Conservation (phyloP, 2,329 filamentous ascomycete species). For the Teratosphaeria zuluensis region DNA sequence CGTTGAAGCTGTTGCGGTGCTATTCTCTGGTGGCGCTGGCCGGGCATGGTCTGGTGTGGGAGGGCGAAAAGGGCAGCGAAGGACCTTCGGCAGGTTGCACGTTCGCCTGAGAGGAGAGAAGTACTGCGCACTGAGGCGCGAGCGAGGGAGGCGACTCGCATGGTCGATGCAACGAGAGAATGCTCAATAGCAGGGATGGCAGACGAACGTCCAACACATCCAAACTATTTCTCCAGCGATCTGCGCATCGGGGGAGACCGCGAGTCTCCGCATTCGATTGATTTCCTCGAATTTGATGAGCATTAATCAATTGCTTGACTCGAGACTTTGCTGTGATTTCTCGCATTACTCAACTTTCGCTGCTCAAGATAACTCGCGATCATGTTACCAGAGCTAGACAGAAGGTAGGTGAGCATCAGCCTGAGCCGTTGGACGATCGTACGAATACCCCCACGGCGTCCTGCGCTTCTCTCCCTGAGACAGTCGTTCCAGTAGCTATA, state of each 20-base stretch:
- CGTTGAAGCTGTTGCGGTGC: conserved; percentile 6
- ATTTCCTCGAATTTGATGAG: neutral
- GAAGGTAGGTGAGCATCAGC: too few species aligned
- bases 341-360: neutral
- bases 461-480: too few species aligned
- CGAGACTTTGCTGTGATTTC: neutral
- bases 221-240: neutral
- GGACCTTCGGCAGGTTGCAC: conserved; percentile 9
- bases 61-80: conserved; percentile 15
- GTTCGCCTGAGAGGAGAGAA: conserved; percentile 11
- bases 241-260: neutral
- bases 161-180: conserved; percentile 2
- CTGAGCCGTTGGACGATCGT: too few species aligned
- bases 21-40: conserved; percentile 22
- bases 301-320: neutral
- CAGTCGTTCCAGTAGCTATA: too few species aligned
- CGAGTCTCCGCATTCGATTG: neutral
- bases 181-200: neutral
- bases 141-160: conserved; percentile 17
- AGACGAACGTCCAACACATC: neutral
- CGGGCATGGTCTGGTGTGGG: conserved; percentile 7
- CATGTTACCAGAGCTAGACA: neutral
- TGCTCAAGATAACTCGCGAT: neutral
- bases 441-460: too few species aligned
- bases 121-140: conserved; percentile 20